Evolutionary conservation across 371 early-diverging fungal genomes (phyloP).

Genomic region (Rhizopus sp.): DNA sequence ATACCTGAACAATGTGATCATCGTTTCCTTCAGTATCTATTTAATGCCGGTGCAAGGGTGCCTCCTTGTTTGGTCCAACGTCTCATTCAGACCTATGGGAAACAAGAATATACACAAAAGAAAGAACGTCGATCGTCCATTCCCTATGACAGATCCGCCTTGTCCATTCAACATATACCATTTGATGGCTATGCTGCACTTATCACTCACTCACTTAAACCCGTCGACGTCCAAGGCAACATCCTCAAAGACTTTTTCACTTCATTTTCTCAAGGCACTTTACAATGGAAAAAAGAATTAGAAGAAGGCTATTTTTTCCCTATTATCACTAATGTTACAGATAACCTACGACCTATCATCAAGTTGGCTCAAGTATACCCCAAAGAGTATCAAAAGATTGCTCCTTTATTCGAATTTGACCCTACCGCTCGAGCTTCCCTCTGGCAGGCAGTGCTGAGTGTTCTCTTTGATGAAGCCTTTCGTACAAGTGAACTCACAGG

Average conservation of each 20-base stretch:
- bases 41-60: conserved; percentile 24
- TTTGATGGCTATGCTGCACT: conserved; percentile 32
- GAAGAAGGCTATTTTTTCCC: conserved; percentile 15
- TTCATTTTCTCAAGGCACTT: background rate
- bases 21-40: conserved; percentile 18
- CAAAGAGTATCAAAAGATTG: background rate
- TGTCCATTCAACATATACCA: conserved; percentile 19
- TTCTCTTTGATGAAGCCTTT: conserved; percentile 31
- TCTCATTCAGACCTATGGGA: conserved; percentile 23
- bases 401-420: conserved; percentile 30
- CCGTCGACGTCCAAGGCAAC: background rate
- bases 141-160: conserved; percentile 9
- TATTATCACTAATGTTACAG: background rate
- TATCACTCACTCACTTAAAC: background rate
- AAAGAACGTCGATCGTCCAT: background rate
- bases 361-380: conserved; percentile 13
- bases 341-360: conserved; percentile 9
- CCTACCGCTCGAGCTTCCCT: conserved; percentile 21
- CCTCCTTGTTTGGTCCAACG: conserved; percentile 27
- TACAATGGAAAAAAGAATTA: background rate
- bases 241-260: background rate
- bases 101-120: background rate
- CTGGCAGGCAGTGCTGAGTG: conserved; percentile 24
- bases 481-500: conserved; percentile 5
- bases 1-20: conserved; percentile 23